Base-by-base conservation (phyloP, 306 rosid species). In the Cicer judaicum region DNA sequence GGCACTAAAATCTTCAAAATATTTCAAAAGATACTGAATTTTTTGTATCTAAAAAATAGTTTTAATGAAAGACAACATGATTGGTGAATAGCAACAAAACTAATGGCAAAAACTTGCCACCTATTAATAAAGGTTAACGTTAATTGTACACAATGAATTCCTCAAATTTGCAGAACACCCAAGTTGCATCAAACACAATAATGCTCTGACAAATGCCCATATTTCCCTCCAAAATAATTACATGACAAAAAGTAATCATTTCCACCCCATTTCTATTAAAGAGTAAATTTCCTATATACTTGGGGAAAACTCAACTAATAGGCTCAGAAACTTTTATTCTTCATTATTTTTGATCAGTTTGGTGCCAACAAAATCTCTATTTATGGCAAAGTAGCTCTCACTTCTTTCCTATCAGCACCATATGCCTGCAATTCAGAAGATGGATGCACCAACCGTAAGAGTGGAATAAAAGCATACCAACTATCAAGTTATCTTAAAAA, bases 341-440 rank as follows among this genome's bases (percentile, higher is more conserved):
- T 81, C 75, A 49, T 36, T 55, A 52, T 73, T 57, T 57, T 48
- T 57, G 78, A 76, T 21, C 59, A 75, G 68, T 69, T 60, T 2
- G 62, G 79, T 73, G 49, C 75, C 52, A 2, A 7, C 12, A n/a
- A 44, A 59, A 10, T 71, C 46, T 36, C 63, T 12, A 68, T 74
- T 83, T 64, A 94, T 34, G 96, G 95, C 67, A 94, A 92, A 38
- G 70, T 85, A 57, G 55, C 87, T 83, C 83, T 87, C 7, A 88
- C 50, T 88, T 87, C 97, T 84, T 91, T 94, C 87, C 98, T 83
- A 68, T 94, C 98, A 8, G 85, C 40, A 42, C 98, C 98, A 62
- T 47, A 90, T 64, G 88, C 69, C 98, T 94, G 91, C 81, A 78
- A 83, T 76, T 67, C 15, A 79, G 42, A 70, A 78, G 5, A 64